phyloP scores from a whole-genome alignment of 306 rosid genomes.

The cucumber (Cucumis sativus) region Cucumber_9930_V3 NC_026659.2:26332501-26333000 shows the following conservation, averaged over 20 bases:
- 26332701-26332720: background rate
- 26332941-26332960: background rate
- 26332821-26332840: background rate
- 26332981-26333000: background rate
- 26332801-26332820: background rate
- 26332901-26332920: background rate
- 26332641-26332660: background rate
- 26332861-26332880: conserved; percentile 1
- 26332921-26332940: background rate
- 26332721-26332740: background rate
- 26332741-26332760: background rate
- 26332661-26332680: background rate
- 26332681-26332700: background rate
- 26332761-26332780: background rate
- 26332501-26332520: background rate
- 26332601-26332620: background rate
- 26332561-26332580: background rate
- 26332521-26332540: background rate
- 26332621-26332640: background rate
- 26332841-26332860: background rate
- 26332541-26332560: background rate
- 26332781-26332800: background rate
- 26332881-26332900: background rate
- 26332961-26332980: background rate
- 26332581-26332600: background rate